Evolutionary conservation across 2,329 filamentous ascomycete genomes (phyloP), one percentile per base, ranked within the genome.

Genomic region (Colletotrichum lupini): DNA sequence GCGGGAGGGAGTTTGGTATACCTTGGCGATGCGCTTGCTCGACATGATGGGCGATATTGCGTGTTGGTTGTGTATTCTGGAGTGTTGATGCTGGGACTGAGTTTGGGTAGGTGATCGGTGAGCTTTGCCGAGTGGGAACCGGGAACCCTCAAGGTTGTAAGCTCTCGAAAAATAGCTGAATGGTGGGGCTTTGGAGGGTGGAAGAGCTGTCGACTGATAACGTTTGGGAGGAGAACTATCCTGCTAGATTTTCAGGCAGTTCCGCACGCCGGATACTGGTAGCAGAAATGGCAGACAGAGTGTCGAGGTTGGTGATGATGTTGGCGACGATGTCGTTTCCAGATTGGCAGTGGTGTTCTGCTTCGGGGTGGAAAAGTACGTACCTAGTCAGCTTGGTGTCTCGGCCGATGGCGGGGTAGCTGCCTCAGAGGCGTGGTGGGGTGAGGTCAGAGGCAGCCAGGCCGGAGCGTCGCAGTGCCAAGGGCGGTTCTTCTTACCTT

Each of bases 21-120:
- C 85, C 81, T 86, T 87, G 75, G 80, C 77, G 80, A 87, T 85
- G 77, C 85, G 85, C 76, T 86, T 86, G 76, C 79, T 81, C 8
- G 84, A 83, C 84, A 85, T 85, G 76, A 53, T 79, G 76, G 67
- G 32, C 57, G 56, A 49, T 42, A 55, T n/a, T 22, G 11, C 56
- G 53, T 59, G 30, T 11, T 56, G 5, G 16, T 22, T 19, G 42
- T 28, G 32, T 53, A 24, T 49, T 42, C 60, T 55, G 56, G 19
- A 16, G 42, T 12, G 32, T 42, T 30, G 58, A 35, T 49, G 61
- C 52, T 58, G 56, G 59, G 32, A 61, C 49, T 57, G 56, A 59
- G 63, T 35, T 56, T 12, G 65, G 57, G 68, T 24, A 59, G 12
- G n/a, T 22, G 26, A 19, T 49, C 30, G 58, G 35, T 28, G 49